Percentiles rank a stretch among this genome's conserved stretches.
Conservation (phyloP, 768 basidiomycete genomes). For the Boletus rubescentipes region DNA sequence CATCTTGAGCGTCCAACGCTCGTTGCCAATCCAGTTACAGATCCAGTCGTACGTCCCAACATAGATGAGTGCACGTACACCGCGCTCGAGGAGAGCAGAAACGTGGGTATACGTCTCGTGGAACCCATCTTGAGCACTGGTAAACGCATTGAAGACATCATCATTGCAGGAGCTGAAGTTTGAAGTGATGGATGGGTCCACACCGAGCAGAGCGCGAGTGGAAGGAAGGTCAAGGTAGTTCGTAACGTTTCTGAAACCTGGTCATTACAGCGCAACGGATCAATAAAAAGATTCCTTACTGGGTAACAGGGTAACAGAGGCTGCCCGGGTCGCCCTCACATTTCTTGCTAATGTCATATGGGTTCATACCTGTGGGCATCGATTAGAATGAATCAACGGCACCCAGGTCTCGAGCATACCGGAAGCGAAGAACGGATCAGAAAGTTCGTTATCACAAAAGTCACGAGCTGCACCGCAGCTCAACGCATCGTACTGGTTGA, state of each 20-base stretch:
- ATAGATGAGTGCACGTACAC: constrained; percentile 70
- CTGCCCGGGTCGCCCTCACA: constrained; percentile 52
- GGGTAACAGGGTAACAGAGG: constrained; percentile 50
- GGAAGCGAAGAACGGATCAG: constrained; percentile 24
- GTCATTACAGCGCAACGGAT: not conserved
- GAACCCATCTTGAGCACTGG: constrained; percentile 41
- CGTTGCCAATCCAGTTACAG: constrained; percentile 78
- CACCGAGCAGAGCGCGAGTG: constrained; percentile 58
- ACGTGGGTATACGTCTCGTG: constrained; percentile 36
- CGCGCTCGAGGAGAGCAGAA: constrained; percentile 65
- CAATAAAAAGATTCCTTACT: constrained; percentile 23
- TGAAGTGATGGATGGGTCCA: constrained; percentile 45
- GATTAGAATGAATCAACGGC: not conserved
- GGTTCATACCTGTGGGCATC: constrained; percentile 43
- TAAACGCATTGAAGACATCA: constrained; percentile 51
- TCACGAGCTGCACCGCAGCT: constrained; percentile 63
- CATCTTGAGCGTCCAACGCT: constrained; percentile 69
- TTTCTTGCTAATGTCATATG: constrained; percentile 67
- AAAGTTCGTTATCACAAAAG: constrained; percentile 60
- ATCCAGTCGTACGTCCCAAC: constrained; percentile 78
- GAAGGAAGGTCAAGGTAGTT: constrained; percentile 61
- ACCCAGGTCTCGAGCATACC: constrained; percentile 30
- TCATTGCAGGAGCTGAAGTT: constrained; percentile 43
- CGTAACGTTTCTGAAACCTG: constrained; percentile 46
- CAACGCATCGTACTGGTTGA: constrained; percentile 65